Evolutionary conservation across 225 moss, liverwort and hornwort species (phyloP).

Genomic region (Bryum argenteum): DNA sequence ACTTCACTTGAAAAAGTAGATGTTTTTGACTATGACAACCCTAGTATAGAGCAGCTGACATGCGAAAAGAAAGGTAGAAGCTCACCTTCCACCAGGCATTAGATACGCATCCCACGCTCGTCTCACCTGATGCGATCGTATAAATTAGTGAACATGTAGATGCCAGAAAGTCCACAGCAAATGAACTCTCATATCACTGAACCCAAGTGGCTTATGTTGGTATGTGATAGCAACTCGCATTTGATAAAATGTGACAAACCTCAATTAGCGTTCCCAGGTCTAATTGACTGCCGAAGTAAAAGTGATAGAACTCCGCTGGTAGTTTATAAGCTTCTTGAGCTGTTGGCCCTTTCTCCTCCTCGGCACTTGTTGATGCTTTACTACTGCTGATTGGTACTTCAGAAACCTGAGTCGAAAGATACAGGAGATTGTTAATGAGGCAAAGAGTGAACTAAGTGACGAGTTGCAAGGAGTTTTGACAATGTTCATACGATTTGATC

Average conservation of each 20-base stretch:
- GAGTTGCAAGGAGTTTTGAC: neutral
- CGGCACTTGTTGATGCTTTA: slow-evolving; percentile 19
- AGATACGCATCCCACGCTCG: slow-evolving; percentile 94
- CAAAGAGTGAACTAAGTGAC: slow-evolving; percentile 14
- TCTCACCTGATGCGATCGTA: slow-evolving; percentile 66
- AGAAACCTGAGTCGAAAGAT: slow-evolving; percentile 40
- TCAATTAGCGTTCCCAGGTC: slow-evolving; percentile 88
- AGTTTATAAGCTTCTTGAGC: slow-evolving; percentile 61
- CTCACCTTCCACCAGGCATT: slow-evolving; percentile 88
- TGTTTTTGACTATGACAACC: too few relatives aligned
- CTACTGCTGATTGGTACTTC: slow-evolving; percentile 27
- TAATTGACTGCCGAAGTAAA: slow-evolving; percentile 79
- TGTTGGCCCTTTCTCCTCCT: slow-evolving; percentile 40
- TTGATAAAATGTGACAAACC: slow-evolving; percentile 41
- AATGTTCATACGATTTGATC: slow-evolving; percentile 38
- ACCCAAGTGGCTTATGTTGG: neutral
- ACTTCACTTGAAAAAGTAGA: too few relatives aligned
- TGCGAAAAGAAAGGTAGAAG: slow-evolving; percentile 5
- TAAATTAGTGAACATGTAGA: neutral
- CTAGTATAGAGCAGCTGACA: neutral
- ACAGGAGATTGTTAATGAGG: neutral
- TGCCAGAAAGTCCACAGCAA: neutral
- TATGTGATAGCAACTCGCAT: neutral
- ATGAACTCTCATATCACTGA: neutral
- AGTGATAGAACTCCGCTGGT: slow-evolving; percentile 84